Base-by-base conservation (phyloP, 495 filamentous ascomycete genomes). In the Filosporella fistucella region DNA sequence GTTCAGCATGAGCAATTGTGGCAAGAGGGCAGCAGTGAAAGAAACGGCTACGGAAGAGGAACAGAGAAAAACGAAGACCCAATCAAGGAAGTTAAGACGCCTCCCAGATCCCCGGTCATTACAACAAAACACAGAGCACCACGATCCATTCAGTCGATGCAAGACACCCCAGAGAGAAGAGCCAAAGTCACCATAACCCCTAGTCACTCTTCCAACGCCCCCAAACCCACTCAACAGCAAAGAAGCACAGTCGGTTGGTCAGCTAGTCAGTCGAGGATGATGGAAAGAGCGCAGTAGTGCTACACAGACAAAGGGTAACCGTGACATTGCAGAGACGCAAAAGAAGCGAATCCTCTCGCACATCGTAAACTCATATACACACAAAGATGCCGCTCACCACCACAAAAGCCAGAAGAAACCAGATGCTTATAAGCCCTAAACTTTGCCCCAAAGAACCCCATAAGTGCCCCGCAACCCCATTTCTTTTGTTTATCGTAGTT, bases 321-420 rank as follows among this genome's bases (percentile, higher is more conserved):
- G 21, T 23, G 11, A 48, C 55, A 54, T 47, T 40, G 28, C n/a
- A n/a, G n/a, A n/a, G n/a, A n/a, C 51, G 51, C 55, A 54, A 34
- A 49, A 45, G 24, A 34, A 33, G 42, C 25, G 13, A n/a, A n/a
- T 26, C 32, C 23, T n/a, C 14, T 25, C 33, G 28, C 42, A 51
- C 23, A 58, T 51, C 50, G 47, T 51, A 58, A 47, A 47, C 20
- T 54, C 46, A 58, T 44, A 58, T 54, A 54, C 55, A 51, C 43
- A 35, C 36, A 42, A 47, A 45, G 34, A 30, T 32, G 26, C 48
- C 42, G 35, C 47, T 34, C 32, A 12, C 5, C 45, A 24, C 18
- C 13, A 13, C 32, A n/a, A n/a, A n/a, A n/a, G n/a, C n/a, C n/a
- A n/a, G n/a, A 6, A 47, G 32, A 42, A 43, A 38, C 36, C 47